Conservation (phyloP, 2,329 filamentous ascomycete species). For the Coleophoma eucalyptorum region DNA sequence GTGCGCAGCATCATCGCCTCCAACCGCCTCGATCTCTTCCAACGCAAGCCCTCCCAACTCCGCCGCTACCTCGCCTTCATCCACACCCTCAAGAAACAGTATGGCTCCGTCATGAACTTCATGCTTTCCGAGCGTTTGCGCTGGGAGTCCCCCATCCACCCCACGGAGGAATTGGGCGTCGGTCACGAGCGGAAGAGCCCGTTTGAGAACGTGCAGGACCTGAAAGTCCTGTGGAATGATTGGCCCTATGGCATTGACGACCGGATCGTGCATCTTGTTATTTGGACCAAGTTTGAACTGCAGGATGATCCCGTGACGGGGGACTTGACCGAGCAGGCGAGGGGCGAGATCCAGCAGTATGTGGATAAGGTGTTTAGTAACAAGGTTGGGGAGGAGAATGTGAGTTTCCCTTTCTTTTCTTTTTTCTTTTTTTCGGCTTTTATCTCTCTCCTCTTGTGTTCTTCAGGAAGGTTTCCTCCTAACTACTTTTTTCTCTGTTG, state of each 20-base stretch:
- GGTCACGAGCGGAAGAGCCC: neutral
- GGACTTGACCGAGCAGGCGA: constrained; percentile 62
- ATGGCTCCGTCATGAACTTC: constrained; percentile 78
- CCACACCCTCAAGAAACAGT: constrained; percentile 55
- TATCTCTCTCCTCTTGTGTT: constrained; percentile 1
- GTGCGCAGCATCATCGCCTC: constrained; percentile 55
- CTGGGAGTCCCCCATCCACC: constrained; percentile 56
- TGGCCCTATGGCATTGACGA: constrained; percentile 84
- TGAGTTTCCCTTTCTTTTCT: constrained; percentile 31
- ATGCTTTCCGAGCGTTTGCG: constrained; percentile 65
- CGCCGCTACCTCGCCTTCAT: constrained; percentile 73
- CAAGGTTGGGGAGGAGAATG: constrained; percentile 45
- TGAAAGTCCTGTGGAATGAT: constrained; percentile 78
- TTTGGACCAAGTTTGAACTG: constrained; percentile 86
- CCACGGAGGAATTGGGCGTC: constrained; percentile 20
- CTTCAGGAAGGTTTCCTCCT: constrained; percentile 26
- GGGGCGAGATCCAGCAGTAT: constrained; percentile 65
- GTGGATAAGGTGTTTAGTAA: constrained; percentile 63
- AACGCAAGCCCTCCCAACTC: constrained; percentile 72
- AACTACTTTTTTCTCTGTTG: neutral
- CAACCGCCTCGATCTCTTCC: constrained; percentile 74
- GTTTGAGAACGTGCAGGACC: constrained; percentile 39
- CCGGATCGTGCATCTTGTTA: constrained; percentile 75
- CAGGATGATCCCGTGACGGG: constrained; percentile 56
- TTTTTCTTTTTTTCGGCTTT: constrained; percentile 4